phyloP scores from a whole-genome alignment of 164 flowering plant genomes.

The Sedum album region DNA sequence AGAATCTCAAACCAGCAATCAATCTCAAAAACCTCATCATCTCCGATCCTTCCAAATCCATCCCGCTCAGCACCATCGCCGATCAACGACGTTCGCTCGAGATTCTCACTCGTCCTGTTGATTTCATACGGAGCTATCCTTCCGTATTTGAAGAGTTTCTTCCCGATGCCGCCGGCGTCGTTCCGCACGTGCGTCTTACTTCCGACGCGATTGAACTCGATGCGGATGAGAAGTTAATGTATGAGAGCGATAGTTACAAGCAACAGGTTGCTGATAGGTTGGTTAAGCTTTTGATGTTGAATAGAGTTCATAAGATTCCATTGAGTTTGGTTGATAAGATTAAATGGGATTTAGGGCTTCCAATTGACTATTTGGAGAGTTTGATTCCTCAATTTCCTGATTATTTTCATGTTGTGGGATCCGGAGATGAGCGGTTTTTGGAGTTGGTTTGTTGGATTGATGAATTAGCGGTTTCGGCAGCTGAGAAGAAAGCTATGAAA shows the following conservation, averaged over 20 bases:
- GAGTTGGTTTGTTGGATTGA: slow-evolving; percentile 77
- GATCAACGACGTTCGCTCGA: slow-evolving; percentile 33
- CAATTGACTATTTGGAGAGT: slow-evolving; percentile 39
- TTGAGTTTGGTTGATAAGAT: slow-evolving; percentile 41
- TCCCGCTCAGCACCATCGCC: slow-evolving; percentile 52
- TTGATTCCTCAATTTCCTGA: slow-evolving; percentile 71
- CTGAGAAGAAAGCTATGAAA: slow-evolving; percentile 41
- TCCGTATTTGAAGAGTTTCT: slow-evolving; percentile 53
- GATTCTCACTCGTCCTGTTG: slow-evolving; percentile 54
- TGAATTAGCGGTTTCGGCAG: slow-evolving; percentile 45
- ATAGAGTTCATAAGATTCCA: slow-evolving; percentile 40
- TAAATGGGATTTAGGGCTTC: slow-evolving; percentile 81
- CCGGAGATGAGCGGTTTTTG: slow-evolving; percentile 24
- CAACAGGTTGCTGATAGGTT: slow-evolving; percentile 54
- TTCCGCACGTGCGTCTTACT: slow-evolving; percentile 69
- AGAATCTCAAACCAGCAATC: slow-evolving; percentile 45
- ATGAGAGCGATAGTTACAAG: slow-evolving; percentile 27
- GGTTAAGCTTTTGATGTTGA: slow-evolving; percentile 65
- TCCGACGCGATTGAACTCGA: slow-evolving; percentile 45
- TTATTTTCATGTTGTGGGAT: slow-evolving; percentile 42
- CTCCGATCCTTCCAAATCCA: slow-evolving; percentile 65
- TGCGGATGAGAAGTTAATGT: slow-evolving; percentile 47
- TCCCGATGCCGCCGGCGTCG: slow-evolving; percentile 35
- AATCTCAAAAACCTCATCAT: slow-evolving; percentile 64
- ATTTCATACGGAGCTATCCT: slow-evolving; percentile 64